Evolutionary conservation across 139 green algal genomes (phyloP).

Genomic region (Tetradesmus lagerheimii): DNA sequence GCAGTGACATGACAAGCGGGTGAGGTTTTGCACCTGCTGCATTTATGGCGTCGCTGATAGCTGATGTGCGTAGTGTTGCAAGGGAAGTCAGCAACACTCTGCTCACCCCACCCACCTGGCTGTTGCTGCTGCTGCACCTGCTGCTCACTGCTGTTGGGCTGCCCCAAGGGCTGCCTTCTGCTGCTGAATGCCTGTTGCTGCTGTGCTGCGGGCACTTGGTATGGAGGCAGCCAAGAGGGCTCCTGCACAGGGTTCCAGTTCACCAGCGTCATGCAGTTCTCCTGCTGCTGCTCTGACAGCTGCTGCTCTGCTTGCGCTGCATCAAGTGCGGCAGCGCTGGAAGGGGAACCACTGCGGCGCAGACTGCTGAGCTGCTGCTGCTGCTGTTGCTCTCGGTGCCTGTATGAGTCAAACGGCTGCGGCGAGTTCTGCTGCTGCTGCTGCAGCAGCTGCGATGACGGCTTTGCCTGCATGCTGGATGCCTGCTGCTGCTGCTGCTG

Average conservation of each 20-base stretch:
- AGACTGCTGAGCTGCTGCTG: not conserved
- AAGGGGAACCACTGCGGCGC: not conserved
- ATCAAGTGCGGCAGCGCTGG: not conserved
- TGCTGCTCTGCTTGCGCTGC: constrained; percentile 5
- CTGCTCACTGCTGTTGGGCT: constrained; percentile 1
- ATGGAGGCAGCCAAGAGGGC: constrained; percentile 70
- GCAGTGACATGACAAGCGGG: too few species aligned
- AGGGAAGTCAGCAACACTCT: not conserved
- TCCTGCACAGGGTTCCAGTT: constrained; percentile 81
- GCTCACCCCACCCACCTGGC: not conserved
- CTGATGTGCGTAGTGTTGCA: too few species aligned
- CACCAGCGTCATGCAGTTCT: constrained; percentile 47
- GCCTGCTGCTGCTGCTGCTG: constrained; percentile 21
- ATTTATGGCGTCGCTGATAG: too few species aligned
- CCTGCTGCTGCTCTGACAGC: constrained; percentile 12
- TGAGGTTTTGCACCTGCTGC: too few species aligned
- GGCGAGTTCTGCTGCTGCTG: constrained; percentile 28
- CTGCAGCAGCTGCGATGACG: constrained; percentile 39
- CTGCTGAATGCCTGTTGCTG: not conserved
- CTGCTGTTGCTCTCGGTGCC: constrained; percentile 36
- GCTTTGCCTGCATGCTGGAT: not conserved
- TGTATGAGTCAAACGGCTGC: constrained; percentile 4
- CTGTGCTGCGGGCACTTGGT: constrained; percentile 11
- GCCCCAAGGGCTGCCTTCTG: not conserved
- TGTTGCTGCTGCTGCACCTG: constrained; percentile 14